phyloP scores from a whole-genome alignment of 345 rosid genomes.

The Murraya koenigii region DNA sequence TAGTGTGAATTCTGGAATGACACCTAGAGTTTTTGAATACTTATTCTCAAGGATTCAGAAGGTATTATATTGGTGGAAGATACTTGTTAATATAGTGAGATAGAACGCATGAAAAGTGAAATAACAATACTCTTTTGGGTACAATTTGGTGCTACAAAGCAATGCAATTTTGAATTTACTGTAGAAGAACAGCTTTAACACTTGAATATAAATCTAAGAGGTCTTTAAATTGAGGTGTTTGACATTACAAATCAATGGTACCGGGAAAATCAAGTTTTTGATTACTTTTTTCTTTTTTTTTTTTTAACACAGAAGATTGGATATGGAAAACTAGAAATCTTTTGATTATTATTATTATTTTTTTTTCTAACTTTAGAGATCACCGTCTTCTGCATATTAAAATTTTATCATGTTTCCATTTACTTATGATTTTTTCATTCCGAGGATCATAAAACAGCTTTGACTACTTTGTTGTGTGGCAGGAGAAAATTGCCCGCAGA shows the following conservation, averaged over 20 bases:
- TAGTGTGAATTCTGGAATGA: conserved; percentile 94
- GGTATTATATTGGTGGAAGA: conserved; percentile 33
- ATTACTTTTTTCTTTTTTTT: neutral
- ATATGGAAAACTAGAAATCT: neutral
- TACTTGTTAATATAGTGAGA: neutral
- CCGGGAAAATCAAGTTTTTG: neutral
- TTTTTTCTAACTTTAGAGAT: conserved; percentile 2
- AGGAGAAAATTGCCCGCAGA: conserved; percentile 85
- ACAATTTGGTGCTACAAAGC: neutral
- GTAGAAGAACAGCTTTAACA: neutral
- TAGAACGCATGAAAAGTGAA: neutral
- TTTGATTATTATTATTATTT: neutral
- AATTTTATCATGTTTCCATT: neutral
- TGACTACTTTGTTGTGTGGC: conserved; percentile 24
- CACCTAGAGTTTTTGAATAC: conserved; percentile 92
- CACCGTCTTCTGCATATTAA: neutral
- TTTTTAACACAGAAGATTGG: neutral
- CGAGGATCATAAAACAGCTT: conserved; percentile 1
- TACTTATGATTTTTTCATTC: neutral
- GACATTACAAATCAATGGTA: neutral
- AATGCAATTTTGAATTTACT: neutral
- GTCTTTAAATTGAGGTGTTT: neutral
- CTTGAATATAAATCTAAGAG: neutral
- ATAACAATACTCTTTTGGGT: neutral
- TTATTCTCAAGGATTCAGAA: conserved; percentile 88